Evolutionary conservation across 2,329 filamentous ascomycete species (phyloP).

Genomic region (Clonostachys rhizophaga): DNA sequence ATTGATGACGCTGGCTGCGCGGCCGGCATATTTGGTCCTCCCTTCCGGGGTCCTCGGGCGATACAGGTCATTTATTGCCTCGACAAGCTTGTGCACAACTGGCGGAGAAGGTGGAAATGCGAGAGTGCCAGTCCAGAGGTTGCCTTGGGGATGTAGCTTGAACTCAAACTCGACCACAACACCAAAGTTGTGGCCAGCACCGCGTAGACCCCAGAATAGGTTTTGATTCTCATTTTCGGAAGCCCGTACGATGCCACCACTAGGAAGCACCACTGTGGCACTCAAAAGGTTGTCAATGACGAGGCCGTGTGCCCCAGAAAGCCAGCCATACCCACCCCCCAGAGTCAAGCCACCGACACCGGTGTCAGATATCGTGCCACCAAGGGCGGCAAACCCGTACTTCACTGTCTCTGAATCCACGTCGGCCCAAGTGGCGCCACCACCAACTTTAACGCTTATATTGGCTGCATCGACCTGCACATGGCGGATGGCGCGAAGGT

Average conservation of each 20-base stretch:
- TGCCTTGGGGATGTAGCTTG: conserved; percentile 19
- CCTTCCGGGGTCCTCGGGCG: too few relatives aligned
- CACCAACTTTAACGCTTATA: conserved; percentile 40
- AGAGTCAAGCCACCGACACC: conserved; percentile 55
- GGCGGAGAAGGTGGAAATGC: conserved; percentile 9
- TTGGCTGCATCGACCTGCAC: conserved; percentile 40
- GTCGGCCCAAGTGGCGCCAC: conserved; percentile 48
- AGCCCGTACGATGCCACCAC: conserved; percentile 26
- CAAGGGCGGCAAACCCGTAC: conserved; percentile 51
- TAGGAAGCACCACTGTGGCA: conserved; percentile 29
- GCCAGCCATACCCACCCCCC: conserved; percentile 54
- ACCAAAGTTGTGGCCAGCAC: conserved; percentile 35
- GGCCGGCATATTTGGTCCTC: too few relatives aligned
- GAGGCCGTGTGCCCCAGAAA: conserved; percentile 50
- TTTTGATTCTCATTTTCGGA: conserved; percentile 35
- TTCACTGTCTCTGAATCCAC: conserved; percentile 45
- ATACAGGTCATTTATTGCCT: too few relatives aligned
- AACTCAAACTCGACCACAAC: conserved; percentile 33
- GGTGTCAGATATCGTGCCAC: conserved; percentile 58
- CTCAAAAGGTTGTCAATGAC: conserved; percentile 34
- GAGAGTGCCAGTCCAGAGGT: conserved; percentile 21
- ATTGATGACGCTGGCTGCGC: too few relatives aligned
- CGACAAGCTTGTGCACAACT: too few relatives aligned
- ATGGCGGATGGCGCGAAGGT: conserved; percentile 43
- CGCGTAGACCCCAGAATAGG: conserved; percentile 34